A percentile compares a stretch with the other conserved stretches of the same genome.
Conservation (phyloP, 2,329 filamentous ascomycete species). For the Talaromyces sp. region DNA sequence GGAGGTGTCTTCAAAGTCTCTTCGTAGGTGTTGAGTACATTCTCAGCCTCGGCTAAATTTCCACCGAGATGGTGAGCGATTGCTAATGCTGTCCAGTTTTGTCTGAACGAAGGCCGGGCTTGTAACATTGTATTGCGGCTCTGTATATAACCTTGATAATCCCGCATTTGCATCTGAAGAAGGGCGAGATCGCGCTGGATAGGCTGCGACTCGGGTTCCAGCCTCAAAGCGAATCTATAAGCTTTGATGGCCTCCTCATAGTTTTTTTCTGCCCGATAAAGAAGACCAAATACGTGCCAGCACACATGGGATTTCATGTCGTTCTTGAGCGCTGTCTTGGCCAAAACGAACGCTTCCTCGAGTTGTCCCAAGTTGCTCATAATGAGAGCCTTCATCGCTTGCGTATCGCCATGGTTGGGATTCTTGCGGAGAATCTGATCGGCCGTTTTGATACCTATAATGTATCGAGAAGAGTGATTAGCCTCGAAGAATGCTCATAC, state of each 20-base stretch:
- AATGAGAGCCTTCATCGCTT: conserved; percentile 98
- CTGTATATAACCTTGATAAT: conserved; percentile 89
- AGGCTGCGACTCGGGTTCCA: conserved; percentile 91
- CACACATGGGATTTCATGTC: conserved; percentile 99
- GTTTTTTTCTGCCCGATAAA: conserved; percentile 93
- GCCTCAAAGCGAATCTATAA: conserved; percentile 88
- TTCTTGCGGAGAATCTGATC: conserved; percentile 95
- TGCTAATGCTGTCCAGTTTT: conserved; percentile 97
- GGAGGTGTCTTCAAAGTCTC: conserved; percentile 83
- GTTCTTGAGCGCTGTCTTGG: conserved; percentile 85
- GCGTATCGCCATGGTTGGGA: conserved; percentile 94
- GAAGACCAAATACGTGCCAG: conserved; percentile 96
- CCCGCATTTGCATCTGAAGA: conserved; percentile 92
- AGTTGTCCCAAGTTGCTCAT: conserved; percentile 88
- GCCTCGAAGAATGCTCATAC: conserved; percentile 2
- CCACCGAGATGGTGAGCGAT: conserved; percentile 90
- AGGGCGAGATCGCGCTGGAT: conserved; percentile 92
- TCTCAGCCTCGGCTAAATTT: conserved; percentile 80
- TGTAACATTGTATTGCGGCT: conserved; percentile 86
- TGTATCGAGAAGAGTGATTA: conserved; percentile 13
- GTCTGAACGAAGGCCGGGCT: conserved; percentile 72
- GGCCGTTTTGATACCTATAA: conserved; percentile 78
- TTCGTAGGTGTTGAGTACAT: conserved; percentile 86
- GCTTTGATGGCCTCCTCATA: conserved; percentile 99
- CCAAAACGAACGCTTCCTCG: conserved; percentile 89